Conservation (phyloP, 2,329 filamentous ascomycete species). For the Tothia fuscella region DNA sequence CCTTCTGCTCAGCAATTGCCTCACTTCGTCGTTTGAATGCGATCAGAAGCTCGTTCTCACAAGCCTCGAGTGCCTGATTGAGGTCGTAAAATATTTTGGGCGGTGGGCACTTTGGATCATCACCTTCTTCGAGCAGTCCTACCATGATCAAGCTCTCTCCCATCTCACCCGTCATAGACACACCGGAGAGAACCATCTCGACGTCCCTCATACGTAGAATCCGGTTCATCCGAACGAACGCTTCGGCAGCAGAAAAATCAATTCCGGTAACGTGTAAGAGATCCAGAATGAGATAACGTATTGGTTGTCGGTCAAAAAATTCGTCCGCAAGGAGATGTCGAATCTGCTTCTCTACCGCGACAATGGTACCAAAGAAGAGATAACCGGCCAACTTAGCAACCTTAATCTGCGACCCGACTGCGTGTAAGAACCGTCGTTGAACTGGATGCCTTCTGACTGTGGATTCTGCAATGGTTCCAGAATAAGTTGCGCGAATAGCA, state of each 20-base stretch:
- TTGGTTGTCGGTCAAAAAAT: slow-evolving; percentile 62
- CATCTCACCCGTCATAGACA: slow-evolving; percentile 63
- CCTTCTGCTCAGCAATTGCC: slow-evolving; percentile 36
- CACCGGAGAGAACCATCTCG: slow-evolving; percentile 68
- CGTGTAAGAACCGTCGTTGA: slow-evolving; percentile 73
- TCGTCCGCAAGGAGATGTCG: slow-evolving; percentile 72
- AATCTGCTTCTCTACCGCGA: slow-evolving; percentile 84
- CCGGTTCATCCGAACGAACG: slow-evolving; percentile 83
- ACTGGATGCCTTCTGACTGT: slow-evolving; percentile 85
- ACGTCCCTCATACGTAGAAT: slow-evolving; percentile 68
- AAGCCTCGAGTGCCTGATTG: slow-evolving; percentile 86
- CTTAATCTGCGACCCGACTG: slow-evolving; percentile 78
- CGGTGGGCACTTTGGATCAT: slow-evolving; percentile 35
- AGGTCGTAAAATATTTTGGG: slow-evolving; percentile 69
- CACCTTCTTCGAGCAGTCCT: slow-evolving; percentile 65
- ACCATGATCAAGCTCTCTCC: slow-evolving; percentile 72
- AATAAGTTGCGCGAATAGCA: slow-evolving; percentile 81
- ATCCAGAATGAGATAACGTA: slow-evolving; percentile 83
- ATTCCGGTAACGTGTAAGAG: slow-evolving; percentile 81
- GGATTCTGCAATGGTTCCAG: slow-evolving; percentile 77
- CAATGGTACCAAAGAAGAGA: slow-evolving; percentile 97
- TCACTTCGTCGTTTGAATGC: slow-evolving; percentile 63
- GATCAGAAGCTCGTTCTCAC: slow-evolving; percentile 86
- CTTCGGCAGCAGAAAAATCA: slow-evolving; percentile 93
- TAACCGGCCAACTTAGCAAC: slow-evolving; percentile 88